Conservation (phyloP, 148 eudicot genomes). For the Silene latifolia region DNA sequence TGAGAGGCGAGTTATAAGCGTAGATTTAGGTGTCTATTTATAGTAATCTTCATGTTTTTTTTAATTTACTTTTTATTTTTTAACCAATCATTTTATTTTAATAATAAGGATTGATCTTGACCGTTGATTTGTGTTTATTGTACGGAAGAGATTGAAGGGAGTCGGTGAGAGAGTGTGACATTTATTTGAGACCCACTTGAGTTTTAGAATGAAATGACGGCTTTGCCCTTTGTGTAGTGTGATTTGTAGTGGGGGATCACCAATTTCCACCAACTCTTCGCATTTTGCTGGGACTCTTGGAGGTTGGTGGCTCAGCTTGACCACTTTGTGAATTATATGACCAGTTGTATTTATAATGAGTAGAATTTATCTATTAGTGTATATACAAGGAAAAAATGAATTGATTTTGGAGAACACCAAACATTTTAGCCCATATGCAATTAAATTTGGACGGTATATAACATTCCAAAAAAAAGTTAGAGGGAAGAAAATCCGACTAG, state of each 20-base stretch:
- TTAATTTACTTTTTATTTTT: background rate
- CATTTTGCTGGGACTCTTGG: background rate
- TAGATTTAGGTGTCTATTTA: conserved; percentile 19
- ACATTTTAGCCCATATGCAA: too few relatives aligned
- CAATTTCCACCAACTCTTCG: conserved; percentile 1
- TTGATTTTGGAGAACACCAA: too few relatives aligned
- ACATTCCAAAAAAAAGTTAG: too few relatives aligned
- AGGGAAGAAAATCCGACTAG: too few relatives aligned
- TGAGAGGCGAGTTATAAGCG: conserved; percentile 29
- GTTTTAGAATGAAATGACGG: background rate
- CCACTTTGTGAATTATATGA: too few relatives aligned
- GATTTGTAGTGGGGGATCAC: background rate
- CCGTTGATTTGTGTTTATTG: conserved; percentile 16
- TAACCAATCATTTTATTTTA: background rate
- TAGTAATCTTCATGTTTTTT: conserved; percentile 7
- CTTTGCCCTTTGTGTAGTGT: background rate
- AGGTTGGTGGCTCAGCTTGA: background rate
- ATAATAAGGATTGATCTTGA: background rate
- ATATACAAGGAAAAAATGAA: too few relatives aligned
- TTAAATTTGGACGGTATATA: too few relatives aligned
- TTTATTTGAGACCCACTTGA: background rate
- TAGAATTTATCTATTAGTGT: too few relatives aligned
- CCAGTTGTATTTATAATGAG: too few relatives aligned
- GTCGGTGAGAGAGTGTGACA: conserved; percentile 26
- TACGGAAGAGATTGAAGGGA: conserved; percentile 10